Percentiles rank a stretch among this genome's conserved stretches.
Conservation (phyloP, 2,329 filamentous ascomycete genomes). For the Ambrosiella cleistominuta region DNA sequence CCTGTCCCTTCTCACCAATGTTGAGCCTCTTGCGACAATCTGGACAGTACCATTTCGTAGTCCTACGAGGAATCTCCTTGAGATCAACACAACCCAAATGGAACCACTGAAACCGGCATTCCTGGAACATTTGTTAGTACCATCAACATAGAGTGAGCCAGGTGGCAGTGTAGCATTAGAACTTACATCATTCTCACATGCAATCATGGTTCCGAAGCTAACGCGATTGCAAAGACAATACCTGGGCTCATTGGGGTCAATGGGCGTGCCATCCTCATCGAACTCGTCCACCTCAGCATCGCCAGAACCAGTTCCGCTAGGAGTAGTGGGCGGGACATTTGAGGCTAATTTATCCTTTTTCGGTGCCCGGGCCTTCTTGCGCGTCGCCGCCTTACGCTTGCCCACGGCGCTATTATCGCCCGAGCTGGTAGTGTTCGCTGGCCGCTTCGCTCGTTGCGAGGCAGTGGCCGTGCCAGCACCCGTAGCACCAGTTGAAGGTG, state of each 20-base stretch:
- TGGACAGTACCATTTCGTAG: constrained; percentile 73
- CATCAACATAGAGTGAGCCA: not conserved
- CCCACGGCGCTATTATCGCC: constrained; percentile 51
- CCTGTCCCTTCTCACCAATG: constrained; percentile 45
- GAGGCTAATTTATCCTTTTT: constrained; percentile 34
- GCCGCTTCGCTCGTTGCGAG: constrained; percentile 47
- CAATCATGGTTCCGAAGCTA: constrained; percentile 69
- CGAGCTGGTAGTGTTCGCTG: constrained; percentile 44
- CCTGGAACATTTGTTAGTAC: constrained; percentile 20
- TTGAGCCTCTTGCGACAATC: constrained; percentile 49
- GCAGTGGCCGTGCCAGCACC: constrained; percentile 8
- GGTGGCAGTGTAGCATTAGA: constrained; percentile 4
- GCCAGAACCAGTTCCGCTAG: constrained; percentile 16
- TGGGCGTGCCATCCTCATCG: constrained; percentile 49
- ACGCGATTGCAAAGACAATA: constrained; percentile 70
- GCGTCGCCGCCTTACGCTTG: constrained; percentile 51
- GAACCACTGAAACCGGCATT: constrained; percentile 74
- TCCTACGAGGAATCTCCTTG: constrained; percentile 47
- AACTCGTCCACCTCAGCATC: constrained; percentile 39
- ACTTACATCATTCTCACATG: constrained; percentile 65
- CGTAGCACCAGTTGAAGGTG: constrained; percentile 11
- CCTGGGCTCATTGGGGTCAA: constrained; percentile 57
- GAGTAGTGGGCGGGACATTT: constrained; percentile 19
- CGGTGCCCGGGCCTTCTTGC: constrained; percentile 39
- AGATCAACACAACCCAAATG: constrained; percentile 63